Evolutionary conservation across 805 yeast genomes (phyloP).

Genomic region (Ogataea pilisensis): DNA sequence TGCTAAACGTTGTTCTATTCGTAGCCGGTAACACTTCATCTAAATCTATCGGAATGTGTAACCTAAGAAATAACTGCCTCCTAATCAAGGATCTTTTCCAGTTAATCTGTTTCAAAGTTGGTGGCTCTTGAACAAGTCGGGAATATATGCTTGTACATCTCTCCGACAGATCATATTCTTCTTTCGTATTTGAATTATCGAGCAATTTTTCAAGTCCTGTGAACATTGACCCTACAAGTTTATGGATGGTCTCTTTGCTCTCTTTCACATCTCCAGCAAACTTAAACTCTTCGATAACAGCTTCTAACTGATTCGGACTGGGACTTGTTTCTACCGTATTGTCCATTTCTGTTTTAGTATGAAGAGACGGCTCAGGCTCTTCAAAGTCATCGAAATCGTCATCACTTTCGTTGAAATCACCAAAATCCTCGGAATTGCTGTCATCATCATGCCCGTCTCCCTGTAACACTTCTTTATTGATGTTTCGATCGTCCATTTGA

Average conservation of each 20-base stretch:
- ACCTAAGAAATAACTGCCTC: conserved; percentile 54
- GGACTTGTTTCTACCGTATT: too few relatives aligned
- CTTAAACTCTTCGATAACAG: conserved; percentile 1
- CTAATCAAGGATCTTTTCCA: conserved; percentile 70
- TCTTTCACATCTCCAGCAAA: conserved; percentile 7
- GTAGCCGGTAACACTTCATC: conserved; percentile 43
- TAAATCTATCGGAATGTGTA: conserved; percentile 71
- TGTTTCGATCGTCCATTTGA: too few relatives aligned
- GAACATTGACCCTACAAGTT: conserved; percentile 12
- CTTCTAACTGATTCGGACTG: too few relatives aligned
- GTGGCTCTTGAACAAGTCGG: conserved; percentile 30
- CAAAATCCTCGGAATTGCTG: too few relatives aligned
- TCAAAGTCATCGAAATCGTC: conserved; percentile 15
- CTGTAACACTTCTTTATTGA: too few relatives aligned
- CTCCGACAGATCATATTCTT: conserved; percentile 15
- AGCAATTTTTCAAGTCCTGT: not conserved
- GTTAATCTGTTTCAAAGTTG: conserved; percentile 52
- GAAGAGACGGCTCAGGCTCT: conserved; percentile 1
- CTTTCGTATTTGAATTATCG: too few relatives aligned
- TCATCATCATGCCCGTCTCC: conserved; percentile 13
- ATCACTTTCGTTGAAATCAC: conserved; percentile 20
- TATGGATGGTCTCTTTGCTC: conserved; percentile 3
- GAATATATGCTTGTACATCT: conserved; percentile 23
- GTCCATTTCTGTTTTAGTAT: too few relatives aligned
- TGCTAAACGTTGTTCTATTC: conserved; percentile 6